A percentile compares a stretch with the other conserved stretches of the same genome.
Evolutionary conservation across 371 early-diverging fungal species (phyloP).

Genomic region (Mucor indicus): DNA sequence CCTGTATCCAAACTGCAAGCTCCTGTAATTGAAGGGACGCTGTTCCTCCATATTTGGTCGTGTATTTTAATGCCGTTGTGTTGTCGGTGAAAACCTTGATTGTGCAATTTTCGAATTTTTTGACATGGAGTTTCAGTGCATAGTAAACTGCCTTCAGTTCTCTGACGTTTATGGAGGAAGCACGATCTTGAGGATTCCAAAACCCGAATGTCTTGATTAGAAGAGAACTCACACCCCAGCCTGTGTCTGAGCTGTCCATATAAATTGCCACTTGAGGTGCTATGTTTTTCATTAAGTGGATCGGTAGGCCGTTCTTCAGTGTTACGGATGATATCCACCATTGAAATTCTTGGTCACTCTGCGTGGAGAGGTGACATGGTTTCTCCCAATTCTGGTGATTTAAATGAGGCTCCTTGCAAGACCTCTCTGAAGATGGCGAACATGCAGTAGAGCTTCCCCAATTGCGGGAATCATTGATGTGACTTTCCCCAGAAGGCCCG

Average conservation of each 20-base stretch:
- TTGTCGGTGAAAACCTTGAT: conserved; percentile 13
- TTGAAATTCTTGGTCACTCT: background rate
- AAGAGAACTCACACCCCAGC: conserved; percentile 11
- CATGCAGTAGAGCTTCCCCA: conserved; percentile 2
- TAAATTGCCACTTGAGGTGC: conserved; percentile 2
- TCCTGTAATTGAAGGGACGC: conserved; percentile 10
- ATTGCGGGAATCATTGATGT: conserved; percentile 10
- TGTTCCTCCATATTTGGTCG: conserved; percentile 16
- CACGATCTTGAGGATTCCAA: conserved; percentile 15
- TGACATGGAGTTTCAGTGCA: conserved; percentile 13
- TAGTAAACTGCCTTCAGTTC: conserved; percentile 17
- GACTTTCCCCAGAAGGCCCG: conserved; percentile 10
- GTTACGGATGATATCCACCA: conserved; percentile 6
- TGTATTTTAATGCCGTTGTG: conserved; percentile 14
- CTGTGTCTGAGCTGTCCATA: conserved; percentile 8
- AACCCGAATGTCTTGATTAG: conserved; percentile 4
- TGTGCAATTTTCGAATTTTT: conserved; percentile 1
- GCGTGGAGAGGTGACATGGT: background rate
- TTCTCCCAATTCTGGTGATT: conserved; percentile 2
- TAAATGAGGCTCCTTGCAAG: background rate
- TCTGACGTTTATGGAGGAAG: conserved; percentile 18
- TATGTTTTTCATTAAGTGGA: background rate
- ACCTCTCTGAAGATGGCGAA: conserved; percentile 1
- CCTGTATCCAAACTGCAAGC: conserved; percentile 15
- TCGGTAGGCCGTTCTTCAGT: conserved; percentile 10